Conservation (phyloP, 2,329 filamentous ascomycete species). For the Monosporascus cannonballus region DNA sequence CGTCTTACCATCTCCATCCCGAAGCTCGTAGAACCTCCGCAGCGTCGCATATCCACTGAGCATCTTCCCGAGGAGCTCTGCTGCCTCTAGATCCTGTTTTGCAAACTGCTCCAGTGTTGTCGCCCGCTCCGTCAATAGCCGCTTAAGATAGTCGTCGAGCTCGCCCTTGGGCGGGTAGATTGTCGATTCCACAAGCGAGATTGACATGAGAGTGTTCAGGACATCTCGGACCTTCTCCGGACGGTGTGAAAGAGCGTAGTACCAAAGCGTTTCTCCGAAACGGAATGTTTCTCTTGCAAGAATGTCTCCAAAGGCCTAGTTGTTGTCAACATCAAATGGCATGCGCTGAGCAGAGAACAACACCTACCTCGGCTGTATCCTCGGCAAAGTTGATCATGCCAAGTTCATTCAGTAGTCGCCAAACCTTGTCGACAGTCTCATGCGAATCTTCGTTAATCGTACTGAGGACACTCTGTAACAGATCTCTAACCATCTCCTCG, state of each 20-base stretch:
- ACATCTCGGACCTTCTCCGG: constrained; percentile 76
- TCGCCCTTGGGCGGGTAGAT: constrained; percentile 67
- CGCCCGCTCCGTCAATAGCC: constrained; percentile 66
- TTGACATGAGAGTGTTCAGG: constrained; percentile 78
- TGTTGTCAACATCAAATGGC: constrained; percentile 17
- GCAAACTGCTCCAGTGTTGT: constrained; percentile 66
- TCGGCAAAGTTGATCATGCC: constrained; percentile 75
- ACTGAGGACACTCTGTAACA: constrained; percentile 62
- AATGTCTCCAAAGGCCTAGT: constrained; percentile 74
- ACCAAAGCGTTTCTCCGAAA: constrained; percentile 83
- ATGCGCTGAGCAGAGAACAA: neutral
- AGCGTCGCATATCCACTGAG: constrained; percentile 90
- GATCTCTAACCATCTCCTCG: constrained; percentile 65
- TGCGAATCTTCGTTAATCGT: constrained; percentile 59
- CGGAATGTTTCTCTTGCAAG: constrained; percentile 66
- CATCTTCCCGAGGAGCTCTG: constrained; percentile 74
- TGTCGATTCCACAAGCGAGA: constrained; percentile 78
- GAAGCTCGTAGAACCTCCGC: constrained; percentile 82
- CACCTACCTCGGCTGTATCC: constrained; percentile 71
- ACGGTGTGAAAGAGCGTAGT: constrained; percentile 81
- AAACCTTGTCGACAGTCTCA: constrained; percentile 73
- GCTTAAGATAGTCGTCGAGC: constrained; percentile 65
- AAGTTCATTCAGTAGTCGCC: constrained; percentile 69
- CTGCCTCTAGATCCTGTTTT: constrained; percentile 71
- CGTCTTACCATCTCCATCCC: constrained; percentile 51